These are phyloP conservation scores for Trametes elegans DNA, from an alignment of 768 basidiomycete genomes.

Conservation along the genomic window DNA sequence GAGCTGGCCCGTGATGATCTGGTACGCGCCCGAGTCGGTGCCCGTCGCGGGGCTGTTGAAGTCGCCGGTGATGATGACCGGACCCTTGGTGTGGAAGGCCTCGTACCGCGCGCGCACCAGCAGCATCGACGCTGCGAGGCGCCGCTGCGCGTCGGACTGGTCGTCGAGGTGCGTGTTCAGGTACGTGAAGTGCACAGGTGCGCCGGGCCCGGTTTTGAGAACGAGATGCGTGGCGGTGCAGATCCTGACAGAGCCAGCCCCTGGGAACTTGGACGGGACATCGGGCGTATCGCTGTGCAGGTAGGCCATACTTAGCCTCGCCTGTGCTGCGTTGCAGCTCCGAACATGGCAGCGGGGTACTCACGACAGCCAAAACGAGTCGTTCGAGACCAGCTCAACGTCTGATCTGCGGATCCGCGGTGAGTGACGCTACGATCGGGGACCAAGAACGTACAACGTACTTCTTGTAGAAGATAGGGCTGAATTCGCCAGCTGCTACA, in stretches of 20 bases:
- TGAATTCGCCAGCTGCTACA: constrained; percentile 52
- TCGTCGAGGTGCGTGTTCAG: constrained; percentile 59
- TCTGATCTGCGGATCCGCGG: constrained; percentile 27
- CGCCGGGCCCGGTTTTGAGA: constrained; percentile 15
- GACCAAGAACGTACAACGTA: constrained; percentile 6
- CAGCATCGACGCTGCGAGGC: constrained; percentile 50
- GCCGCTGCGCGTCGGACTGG: constrained; percentile 49
- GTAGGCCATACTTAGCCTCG: not conserved
- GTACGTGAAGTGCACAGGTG: constrained; percentile 34
- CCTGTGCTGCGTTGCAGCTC: not conserved
- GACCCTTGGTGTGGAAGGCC: constrained; percentile 36
- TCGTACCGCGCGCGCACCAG: constrained; percentile 50
- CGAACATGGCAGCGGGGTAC: constrained; percentile 17
- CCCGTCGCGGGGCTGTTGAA: constrained; percentile 52
- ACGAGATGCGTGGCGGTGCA: constrained; percentile 46
- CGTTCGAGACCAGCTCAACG: constrained; percentile 39
- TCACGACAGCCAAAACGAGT: constrained; percentile 58
- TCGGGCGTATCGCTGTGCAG: constrained; percentile 44
- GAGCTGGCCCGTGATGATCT: constrained; percentile 43
- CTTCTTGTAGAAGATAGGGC: constrained; percentile 61
- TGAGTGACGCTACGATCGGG: not conserved
- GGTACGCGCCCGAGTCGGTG: constrained; percentile 47
- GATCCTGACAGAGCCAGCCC: constrained; percentile 48
- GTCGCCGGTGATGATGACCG: constrained; percentile 52
- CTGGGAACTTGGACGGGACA: constrained; percentile 47